A percentile compares a stretch with the other conserved stretches of the same genome.
Conservation (phyloP, 225 moss, liverwort and hornwort species). For the Asterella californica region DNA sequence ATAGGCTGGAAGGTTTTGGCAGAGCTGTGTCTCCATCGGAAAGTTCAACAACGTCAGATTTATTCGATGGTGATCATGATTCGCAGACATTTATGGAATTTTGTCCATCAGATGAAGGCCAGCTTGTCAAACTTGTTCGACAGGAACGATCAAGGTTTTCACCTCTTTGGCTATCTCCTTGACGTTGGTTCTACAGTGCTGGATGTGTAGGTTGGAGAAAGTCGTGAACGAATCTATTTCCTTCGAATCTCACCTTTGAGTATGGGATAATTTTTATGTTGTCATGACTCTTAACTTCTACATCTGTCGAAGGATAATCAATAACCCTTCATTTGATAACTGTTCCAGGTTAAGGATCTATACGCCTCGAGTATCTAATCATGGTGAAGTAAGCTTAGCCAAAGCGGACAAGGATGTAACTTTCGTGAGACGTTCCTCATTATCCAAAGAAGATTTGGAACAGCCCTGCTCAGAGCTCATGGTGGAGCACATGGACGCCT, state of each 20-base stretch:
- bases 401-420: neutral
- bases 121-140: constrained; percentile 1
- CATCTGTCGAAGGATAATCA: too few species aligned
- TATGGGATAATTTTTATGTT: neutral
- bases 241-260: neutral
- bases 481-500: neutral
- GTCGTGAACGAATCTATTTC: neutral
- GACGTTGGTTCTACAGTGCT: neutral
- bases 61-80: neutral
- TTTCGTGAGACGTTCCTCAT: neutral
- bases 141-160: neutral
- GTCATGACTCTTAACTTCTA: neutral
- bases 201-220: neutral
- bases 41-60: constrained; percentile 5
- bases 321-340: neutral
- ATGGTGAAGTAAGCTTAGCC: neutral
- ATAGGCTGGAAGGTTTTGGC: too few species aligned
- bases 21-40: neutral
- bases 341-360: neutral
- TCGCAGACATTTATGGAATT: neutral
- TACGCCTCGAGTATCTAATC: neutral
- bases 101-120: neutral
- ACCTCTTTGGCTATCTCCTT: neutral
- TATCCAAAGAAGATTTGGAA: neutral
- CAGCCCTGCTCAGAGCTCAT: neutral